Base-by-base conservation (phyloP, 1,284 basidiomycete genomes). In the Tremellales sp. region DNA sequence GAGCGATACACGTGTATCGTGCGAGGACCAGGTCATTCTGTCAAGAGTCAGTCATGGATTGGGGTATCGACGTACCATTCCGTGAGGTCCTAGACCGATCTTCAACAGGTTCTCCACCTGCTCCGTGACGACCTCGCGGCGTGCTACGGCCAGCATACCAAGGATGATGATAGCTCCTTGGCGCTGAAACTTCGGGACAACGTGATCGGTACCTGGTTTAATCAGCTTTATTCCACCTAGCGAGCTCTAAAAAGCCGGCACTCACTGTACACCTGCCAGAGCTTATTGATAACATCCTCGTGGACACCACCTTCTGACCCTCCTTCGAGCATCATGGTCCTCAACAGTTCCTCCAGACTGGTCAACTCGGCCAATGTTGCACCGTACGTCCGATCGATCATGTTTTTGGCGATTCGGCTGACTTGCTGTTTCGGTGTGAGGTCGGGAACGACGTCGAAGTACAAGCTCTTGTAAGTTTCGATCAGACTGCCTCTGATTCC, bases 181-280 rank as follows among this genome's bases (percentile, higher is more conserved):
- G 25, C 94, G 81, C 70, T 98, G 94, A 24, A 80, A 79, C 54
- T 83, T 83, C 0, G 90, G 88, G 23, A 96, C 79, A 12, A 80
- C 78, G 61, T 82, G 82, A 2, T 83, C 80, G 3, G 85, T 84
- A 61, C 84, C 89, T 90, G 19, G 27, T 4, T 49, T 48, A 23
- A 41, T 48, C 19, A 33, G 35, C 12, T 5, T 21, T 8, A 15
- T 24, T 29, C 17, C 39, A 22, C 23, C 22, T 26, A 25, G 4
- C 19, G 4, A 24, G 1, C 2, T 13, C 22, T 33, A n/a, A n/a
- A 23, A 31, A 25, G 26, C 25, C n/a, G 8, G 17, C 15, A 77
- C 86, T 67, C 62, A 89, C 90, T 84, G 70, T 97, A 98, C 35
- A 96, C 89, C 61, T 90, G 85, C 96, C 94, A 97, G 1, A 98